phyloP scores from a whole-genome alignment of 1,284 basidiomycete species.

The Cryptococcus maquisensis region DNA sequence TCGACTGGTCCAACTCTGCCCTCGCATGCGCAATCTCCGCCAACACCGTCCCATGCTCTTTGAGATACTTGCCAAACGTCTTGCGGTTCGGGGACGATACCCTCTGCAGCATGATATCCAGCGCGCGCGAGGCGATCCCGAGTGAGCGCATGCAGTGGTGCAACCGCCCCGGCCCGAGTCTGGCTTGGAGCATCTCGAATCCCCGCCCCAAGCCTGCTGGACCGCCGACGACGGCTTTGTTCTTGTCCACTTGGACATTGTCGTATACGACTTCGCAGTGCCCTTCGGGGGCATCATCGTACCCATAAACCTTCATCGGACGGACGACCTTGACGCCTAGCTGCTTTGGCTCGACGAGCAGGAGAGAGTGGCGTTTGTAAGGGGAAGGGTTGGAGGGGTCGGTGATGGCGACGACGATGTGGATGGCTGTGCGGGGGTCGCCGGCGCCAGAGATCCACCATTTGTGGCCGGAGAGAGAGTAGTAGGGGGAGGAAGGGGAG shows the following conservation, averaged over 20 bases:
- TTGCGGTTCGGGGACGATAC: constrained; percentile 84
- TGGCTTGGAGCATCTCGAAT: constrained; percentile 97
- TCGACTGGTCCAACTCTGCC: constrained; percentile 83
- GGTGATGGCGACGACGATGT: constrained; percentile 74
- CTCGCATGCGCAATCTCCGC: constrained; percentile 86
- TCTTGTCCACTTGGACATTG: constrained; percentile 78
- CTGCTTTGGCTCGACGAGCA: constrained; percentile 82
- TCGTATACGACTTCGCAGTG: constrained; percentile 95
- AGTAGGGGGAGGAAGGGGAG: constrained; percentile 61
- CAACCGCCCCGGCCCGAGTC: constrained; percentile 94
- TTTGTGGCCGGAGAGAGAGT: constrained; percentile 95
- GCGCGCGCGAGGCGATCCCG: constrained; percentile 75
- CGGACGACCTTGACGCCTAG: constrained; percentile 85
- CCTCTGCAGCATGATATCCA: constrained; percentile 85
- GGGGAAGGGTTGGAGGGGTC: constrained; percentile 44
- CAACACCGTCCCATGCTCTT: constrained; percentile 87
- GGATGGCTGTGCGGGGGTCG: constrained; percentile 81
- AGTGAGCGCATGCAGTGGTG: constrained; percentile 99
- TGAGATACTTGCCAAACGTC: constrained; percentile 88
- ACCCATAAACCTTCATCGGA: constrained; percentile 88
- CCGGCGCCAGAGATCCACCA: constrained; percentile 99
- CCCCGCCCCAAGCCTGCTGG: constrained; percentile 71
- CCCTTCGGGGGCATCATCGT: constrained; percentile 91
- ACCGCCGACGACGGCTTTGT: constrained; percentile 64
- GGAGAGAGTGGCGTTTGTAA: constrained; percentile 86